Evolutionary conservation across 257 asterid species (phyloP).

Genomic region (Petrea volubilis): DNA sequence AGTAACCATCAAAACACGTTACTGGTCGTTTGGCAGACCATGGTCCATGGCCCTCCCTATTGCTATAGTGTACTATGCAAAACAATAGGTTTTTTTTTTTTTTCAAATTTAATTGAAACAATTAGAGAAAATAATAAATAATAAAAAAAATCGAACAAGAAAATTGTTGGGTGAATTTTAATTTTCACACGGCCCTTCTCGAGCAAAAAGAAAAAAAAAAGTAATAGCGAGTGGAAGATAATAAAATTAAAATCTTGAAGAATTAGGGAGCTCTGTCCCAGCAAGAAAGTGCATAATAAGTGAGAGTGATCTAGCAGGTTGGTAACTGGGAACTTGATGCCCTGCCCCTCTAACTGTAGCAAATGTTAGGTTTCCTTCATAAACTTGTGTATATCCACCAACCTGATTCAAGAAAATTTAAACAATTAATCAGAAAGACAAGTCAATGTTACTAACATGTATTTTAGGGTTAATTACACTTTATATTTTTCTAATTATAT

Average conservation of each 20-base stretch:
- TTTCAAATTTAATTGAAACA: too few species aligned
- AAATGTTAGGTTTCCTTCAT: constrained; percentile 56
- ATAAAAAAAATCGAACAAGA: not conserved
- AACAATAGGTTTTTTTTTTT: too few species aligned
- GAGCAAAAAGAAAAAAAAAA: not conserved
- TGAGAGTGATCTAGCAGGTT: constrained; percentile 68
- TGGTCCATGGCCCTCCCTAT: too few species aligned
- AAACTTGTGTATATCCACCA: constrained; percentile 69
- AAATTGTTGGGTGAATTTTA: not conserved
- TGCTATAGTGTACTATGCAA: too few species aligned
- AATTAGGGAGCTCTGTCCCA: constrained; percentile 52
- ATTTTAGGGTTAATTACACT: not conserved
- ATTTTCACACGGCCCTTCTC: not conserved
- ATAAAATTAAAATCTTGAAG: not conserved
- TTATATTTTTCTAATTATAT: too few species aligned
- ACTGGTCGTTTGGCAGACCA: too few species aligned
- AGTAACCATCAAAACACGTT: too few species aligned
- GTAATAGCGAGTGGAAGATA: not conserved
- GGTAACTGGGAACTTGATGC: constrained; percentile 82
- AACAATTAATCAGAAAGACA: not conserved
- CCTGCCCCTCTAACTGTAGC: constrained; percentile 83
- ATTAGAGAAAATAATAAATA: not conserved
- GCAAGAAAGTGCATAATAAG: constrained; percentile 55
- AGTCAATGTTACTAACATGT: not conserved
- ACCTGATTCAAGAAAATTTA: constrained; percentile 36